Percentiles rank a stretch among this genome's conserved stretches.
Evolutionary conservation across 768 basidiomycete genomes (phyloP).

Genomic region (Trametes meyenii): DNA sequence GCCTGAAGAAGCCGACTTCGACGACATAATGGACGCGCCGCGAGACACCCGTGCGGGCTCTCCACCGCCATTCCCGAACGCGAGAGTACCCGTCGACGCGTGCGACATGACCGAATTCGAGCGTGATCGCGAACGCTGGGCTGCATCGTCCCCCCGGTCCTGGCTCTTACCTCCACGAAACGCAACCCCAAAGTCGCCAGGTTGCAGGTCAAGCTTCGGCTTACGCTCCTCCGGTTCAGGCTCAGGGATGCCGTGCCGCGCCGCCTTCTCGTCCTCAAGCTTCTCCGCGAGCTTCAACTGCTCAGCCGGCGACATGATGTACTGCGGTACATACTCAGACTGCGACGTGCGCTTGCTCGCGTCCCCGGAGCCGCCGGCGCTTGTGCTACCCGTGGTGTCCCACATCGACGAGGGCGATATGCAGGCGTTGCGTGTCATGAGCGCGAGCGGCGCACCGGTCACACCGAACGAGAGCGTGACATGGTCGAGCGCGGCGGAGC

Average conservation of each 20-base stretch:
- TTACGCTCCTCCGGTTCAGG: constrained; percentile 16
- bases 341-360: constrained; percentile 33
- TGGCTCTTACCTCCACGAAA: constrained; percentile 13
- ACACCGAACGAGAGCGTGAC: constrained; percentile 33
- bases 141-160: constrained; percentile 1
- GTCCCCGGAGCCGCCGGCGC: not conserved
- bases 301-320: constrained; percentile 69
- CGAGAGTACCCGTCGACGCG: constrained; percentile 26
- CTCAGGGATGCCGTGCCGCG: constrained; percentile 7
- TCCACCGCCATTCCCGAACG: constrained; percentile 21
- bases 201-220: constrained; percentile 29
- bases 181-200: constrained; percentile 28
- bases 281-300: constrained; percentile 63
- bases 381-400: constrained; percentile 36
- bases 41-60: constrained; percentile 1
- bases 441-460: constrained; percentile 28
- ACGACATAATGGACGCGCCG: constrained; percentile 13
- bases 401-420: constrained; percentile 45
- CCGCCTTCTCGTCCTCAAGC: constrained; percentile 37
- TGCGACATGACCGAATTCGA: constrained; percentile 28
- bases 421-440: constrained; percentile 36
- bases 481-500: constrained; percentile 21
- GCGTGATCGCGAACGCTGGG: constrained; percentile 18
- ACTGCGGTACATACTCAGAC: constrained; percentile 59
- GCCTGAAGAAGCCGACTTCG: constrained; percentile 2